Conservation (phyloP, 2,329 filamentous ascomycete species). For the Aspergillus ustus region DNA sequence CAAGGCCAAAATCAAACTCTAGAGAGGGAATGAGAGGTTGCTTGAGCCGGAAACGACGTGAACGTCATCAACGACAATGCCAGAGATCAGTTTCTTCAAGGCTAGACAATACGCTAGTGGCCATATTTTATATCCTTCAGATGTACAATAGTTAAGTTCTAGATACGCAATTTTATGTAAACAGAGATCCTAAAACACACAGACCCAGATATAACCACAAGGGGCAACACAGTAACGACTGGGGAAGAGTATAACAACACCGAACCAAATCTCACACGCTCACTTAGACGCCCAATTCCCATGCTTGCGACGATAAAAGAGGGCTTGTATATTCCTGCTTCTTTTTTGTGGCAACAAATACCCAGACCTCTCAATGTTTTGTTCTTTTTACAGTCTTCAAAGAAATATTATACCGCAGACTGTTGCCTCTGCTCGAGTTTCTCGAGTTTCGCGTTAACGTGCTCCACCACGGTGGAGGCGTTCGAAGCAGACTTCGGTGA, state of each 20-base stretch:
- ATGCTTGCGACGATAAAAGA: constrained; percentile 22
- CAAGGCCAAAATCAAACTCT: background rate
- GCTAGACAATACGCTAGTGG: no score
- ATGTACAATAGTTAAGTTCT: background rate
- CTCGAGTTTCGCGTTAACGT: constrained; percentile 26
- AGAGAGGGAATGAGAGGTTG: background rate
- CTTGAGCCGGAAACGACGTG: background rate
- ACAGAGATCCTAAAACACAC: constrained; percentile 34
- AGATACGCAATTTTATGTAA: constrained; percentile 15
- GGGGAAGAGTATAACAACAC: constrained; percentile 4
- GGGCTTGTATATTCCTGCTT: background rate
- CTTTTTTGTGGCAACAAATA: background rate
- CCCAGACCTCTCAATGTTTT: constrained; percentile 10
- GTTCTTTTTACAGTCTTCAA: background rate
- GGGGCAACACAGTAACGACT: constrained; percentile 2
- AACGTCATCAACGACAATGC: background rate
- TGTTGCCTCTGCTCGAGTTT: constrained; percentile 12
- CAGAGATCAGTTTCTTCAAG: background rate
- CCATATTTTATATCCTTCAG: background rate
- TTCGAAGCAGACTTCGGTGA: constrained; percentile 25
- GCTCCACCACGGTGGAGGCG: constrained; percentile 28
- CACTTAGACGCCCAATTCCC: constrained; percentile 20
- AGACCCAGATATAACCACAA: constrained; percentile 21
- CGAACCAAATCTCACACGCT: constrained; percentile 13
- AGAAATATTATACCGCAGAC: constrained; percentile 17